Base-by-base conservation (phyloP, 805 yeast species). In the Kodamaea neixiangensis region DNA sequence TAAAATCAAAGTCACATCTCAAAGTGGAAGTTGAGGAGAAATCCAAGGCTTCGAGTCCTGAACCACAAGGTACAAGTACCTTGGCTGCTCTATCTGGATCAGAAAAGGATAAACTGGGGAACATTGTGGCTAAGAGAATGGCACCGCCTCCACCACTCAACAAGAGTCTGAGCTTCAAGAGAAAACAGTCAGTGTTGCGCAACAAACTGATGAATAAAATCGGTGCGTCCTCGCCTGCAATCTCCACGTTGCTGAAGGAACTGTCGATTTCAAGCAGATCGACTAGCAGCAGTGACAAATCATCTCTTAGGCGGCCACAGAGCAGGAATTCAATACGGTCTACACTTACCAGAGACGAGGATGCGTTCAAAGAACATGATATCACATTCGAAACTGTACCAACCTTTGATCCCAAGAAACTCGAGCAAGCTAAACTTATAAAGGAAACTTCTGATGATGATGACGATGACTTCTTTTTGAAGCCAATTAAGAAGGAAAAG, bases 321-420 rank as follows among this genome's bases (percentile, higher is more conserved):
- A 50, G 44, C n/a, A 21, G 31, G 3, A 17, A 44, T 11, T 50
- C 55, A 3, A 22, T 21, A 6, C 35, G 52, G 18, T 54, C 56
- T 14, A 48, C 47, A 2, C 21, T 22, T 2, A 51, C 55, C n/a
- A 55, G 46, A 22, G 53, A 49, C 2, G 46, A 43, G 4, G 86
- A 81, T 58, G 79, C 81, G 13, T 88, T 87, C 68, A 77, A 76
- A 43, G 96, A 90, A 56, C 88, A 87, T 59, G 79, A 75, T 2
- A 79, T 90, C 29, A 80, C 83, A 1, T 92, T 92, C 70, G 87
- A 80, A n/a, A 84, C 79, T 54, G 92, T 85, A 0, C 94, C 96
- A 0, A 49, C 44, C 4, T 57, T 52, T 31, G 49, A 47, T 31
- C 48, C 48, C 2, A 37, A 20, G 20, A 35, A 47, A 33, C 35